Base-by-base conservation (phyloP, 345 rosid species). In the Rhodamnia rubescens region DNA sequence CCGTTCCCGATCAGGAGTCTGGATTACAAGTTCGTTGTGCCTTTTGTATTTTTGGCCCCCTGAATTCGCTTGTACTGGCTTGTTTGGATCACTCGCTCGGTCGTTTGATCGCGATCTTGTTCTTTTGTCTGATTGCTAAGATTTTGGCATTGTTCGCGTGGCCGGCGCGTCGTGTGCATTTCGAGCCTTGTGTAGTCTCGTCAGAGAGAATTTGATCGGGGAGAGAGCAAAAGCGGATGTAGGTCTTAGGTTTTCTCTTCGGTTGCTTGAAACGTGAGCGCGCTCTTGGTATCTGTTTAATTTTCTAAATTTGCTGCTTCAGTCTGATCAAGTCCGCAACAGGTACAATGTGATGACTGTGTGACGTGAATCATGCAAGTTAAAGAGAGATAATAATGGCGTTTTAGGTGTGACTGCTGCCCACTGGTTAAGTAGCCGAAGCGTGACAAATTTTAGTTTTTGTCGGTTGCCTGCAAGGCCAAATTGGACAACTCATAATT, bases 21-120 rank as follows among this genome's bases (percentile, higher is more conserved):
- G 78, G 54, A 49, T 52, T 11, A 21, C 50, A 59, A 84, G 80
- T 59, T 59, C 80, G 85, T 88, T n/a, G 84, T 64, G 58, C 51
- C 13, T 27, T 74, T 58, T 53, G 83, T 61, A 82, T 82, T 83
- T 47, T 81, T 42, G 2, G 40, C 15, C 7, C 80, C 47, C 42
- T 88, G 88, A 84, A 85, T 86, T 93, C 50, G 83, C 81, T 47
- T 87, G 85, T 69, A 81, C 61, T 82, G 52, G 80, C 80, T 69
- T 69, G 47, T 20, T 69, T 36, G 47, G 14, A 69, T 69, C 78
- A 11, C 24, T 69, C 22, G 44, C 4, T 69, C 1, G 78, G 3
- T 69, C 8, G 4, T 36, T 36, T 36, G 47, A 36, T 36, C 80
- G 80, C 47, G 80, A 36, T 69, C 80, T 36, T 69, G 47, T 36